A percentile compares a stretch with the other conserved stretches of the same genome.
phyloP scores from a whole-genome alignment of 495 filamentous ascomycete species.

The Lepidopterella palustris region DNA sequence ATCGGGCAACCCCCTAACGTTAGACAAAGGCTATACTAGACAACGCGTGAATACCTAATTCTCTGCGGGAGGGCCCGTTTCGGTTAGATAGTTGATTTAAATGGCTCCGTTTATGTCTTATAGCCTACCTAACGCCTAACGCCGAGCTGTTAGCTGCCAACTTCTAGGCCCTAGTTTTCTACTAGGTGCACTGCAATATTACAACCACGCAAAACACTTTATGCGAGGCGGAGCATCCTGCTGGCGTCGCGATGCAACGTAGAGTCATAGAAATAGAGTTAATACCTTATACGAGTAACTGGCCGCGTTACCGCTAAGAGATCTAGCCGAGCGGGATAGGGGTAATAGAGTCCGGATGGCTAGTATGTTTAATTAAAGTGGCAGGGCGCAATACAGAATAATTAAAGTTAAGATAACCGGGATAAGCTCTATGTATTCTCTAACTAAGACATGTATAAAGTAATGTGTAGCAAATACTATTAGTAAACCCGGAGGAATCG shows the following conservation, averaged over 20 bases:
- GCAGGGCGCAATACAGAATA: background rate
- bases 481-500: background rate
- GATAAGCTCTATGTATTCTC: background rate
- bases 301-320: background rate
- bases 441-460: background rate
- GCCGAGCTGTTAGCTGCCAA: background rate
- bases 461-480: background rate
- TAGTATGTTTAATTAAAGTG: background rate
- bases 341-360: background rate
- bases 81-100: too few species aligned
- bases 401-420: background rate
- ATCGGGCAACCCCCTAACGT: too few species aligned
- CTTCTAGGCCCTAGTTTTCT: background rate
- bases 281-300: background rate
- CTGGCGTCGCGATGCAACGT: background rate
- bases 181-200: too few species aligned
- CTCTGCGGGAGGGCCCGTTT: too few species aligned
- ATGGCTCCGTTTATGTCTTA: too few species aligned
- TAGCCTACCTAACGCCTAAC: background rate
- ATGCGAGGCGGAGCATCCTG: background rate
- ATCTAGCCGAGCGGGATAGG: background rate
- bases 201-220: background rate
- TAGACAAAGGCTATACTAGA: too few species aligned
- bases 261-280: background rate
- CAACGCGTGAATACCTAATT: too few species aligned